Base-by-base conservation (phyloP, 2,329 filamentous ascomycete genomes). In the Fusarium luffae region DNA sequence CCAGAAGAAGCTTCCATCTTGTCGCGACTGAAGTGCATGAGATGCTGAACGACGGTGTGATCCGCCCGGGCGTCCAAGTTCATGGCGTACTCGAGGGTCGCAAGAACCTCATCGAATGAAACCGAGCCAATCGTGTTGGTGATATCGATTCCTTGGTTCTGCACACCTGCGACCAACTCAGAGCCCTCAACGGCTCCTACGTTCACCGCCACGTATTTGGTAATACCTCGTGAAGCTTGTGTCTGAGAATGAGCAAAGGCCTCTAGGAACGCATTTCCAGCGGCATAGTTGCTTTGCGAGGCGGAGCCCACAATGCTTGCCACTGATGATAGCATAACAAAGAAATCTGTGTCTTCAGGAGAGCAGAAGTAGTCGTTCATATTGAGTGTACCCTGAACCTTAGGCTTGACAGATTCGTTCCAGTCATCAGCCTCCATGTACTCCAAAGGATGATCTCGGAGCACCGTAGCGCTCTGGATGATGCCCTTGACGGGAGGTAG, bases 11-110 rank as follows among this genome's bases (percentile, higher is more conserved):
- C 54, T 16, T 49, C 54, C 54, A 57, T 30, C 13, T 40, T 41
- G 23, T 49, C 54, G n/a, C 54, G 54, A 7, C 30, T 57, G 54
- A 57, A 57, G 19, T 57, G 54, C 44, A 57, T 57, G 13, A 57
- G 25, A 41, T 49, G 54, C 19, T 57, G 44, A 12, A 57, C 54
- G 2, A 41, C 25, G 9, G 25, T 16, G 2, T 18, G 54, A 10
- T 57, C 54, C n/a, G 19, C 3, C 2, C 19, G 32, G 7, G 54
- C 54, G 23, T 57, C 34, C 3, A 44, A 4, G 19, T 57, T 57
- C 54, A 57, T 49, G 16, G 27, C 54, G 16, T 57, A 57, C 14
- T 49, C 34, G 3, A 57, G 54, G 1, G 54, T 19, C 5, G 44
- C 19, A 30, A 57, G 54, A 14, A 57, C 54, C 11, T 57, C 54